Evolutionary conservation across 192 early-diverging fungal genomes (phyloP).

Genomic region (Backusella macrospora): DNA sequence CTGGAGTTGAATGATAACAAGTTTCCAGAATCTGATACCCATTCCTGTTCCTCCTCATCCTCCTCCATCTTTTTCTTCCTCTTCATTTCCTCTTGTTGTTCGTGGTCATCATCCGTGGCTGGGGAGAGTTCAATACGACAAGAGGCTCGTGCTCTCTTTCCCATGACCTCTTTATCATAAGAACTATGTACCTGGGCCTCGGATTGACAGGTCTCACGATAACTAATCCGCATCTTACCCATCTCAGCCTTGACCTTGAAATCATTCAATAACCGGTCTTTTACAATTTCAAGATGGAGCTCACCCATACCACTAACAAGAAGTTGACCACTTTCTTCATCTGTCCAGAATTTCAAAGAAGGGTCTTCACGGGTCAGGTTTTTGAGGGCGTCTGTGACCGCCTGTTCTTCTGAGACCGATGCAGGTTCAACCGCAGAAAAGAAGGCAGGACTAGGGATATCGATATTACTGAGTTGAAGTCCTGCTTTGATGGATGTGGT

Average conservation of each 20-base stretch:
- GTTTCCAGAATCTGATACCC: slow-evolving; percentile 46
- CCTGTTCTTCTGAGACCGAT: slow-evolving; percentile 75
- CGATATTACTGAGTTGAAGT: slow-evolving; percentile 71
- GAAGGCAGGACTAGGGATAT: slow-evolving; percentile 87
- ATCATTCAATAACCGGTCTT: slow-evolving; percentile 79
- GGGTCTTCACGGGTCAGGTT: slow-evolving; percentile 86
- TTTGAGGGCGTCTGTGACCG: slow-evolving; percentile 72
- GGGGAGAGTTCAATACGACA: slow-evolving; percentile 60
- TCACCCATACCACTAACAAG: slow-evolving; percentile 94
- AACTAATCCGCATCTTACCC: slow-evolving; percentile 85
- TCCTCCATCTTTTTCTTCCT: too few relatives aligned
- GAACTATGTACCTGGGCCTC: slow-evolving; percentile 39
- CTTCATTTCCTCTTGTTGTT: too few relatives aligned
- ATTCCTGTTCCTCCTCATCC: slow-evolving; percentile 1
- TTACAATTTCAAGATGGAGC: slow-evolving; percentile 89
- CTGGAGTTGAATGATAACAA: slow-evolving; percentile 35
- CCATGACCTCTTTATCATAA: slow-evolving; percentile 75
- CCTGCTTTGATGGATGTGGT: slow-evolving; percentile 37
- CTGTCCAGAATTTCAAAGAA: slow-evolving; percentile 68
- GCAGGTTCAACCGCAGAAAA: slow-evolving; percentile 76
- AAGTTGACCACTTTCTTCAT: slow-evolving; percentile 88
- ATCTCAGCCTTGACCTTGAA: slow-evolving; percentile 79
- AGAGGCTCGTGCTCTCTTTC: slow-evolving; percentile 62
- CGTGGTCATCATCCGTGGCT: slow-evolving; percentile 41
- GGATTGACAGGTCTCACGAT: slow-evolving; percentile 73